Conservation (phyloP, 306 rosid genomes). For the Malus fusca region DNA sequence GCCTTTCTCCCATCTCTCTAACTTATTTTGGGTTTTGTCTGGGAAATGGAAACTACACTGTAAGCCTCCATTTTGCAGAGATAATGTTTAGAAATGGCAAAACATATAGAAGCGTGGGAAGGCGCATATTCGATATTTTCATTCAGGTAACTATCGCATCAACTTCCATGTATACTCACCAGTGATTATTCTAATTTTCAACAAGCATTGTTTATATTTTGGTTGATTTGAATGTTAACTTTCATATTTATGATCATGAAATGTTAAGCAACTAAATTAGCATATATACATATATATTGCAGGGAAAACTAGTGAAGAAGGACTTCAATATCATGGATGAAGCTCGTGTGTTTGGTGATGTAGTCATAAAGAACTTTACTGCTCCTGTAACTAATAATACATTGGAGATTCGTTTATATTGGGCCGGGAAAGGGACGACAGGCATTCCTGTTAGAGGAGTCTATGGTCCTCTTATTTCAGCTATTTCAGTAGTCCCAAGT, state of each 20-base stretch:
- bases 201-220: not conserved
- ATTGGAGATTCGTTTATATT: slow-evolving; percentile 34
- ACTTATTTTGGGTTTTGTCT: slow-evolving; percentile 39
- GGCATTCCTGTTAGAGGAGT: slow-evolving; percentile 24
- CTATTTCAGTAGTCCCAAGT: slow-evolving; percentile 31
- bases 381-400: slow-evolving; percentile 1
- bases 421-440: slow-evolving; percentile 46
- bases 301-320: slow-evolving; percentile 25
- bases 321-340: slow-evolving; percentile 30
- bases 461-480: slow-evolving; percentile 47
- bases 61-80: slow-evolving; percentile 40
- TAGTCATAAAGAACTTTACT: not conserved
- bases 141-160: slow-evolving; percentile 24
- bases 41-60: slow-evolving; percentile 31
- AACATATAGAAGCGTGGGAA: slow-evolving; percentile 36
- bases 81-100: slow-evolving; percentile 10
- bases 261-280: not conserved
- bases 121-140: slow-evolving; percentile 41
- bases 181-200: no score
- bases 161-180: no score
- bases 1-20: slow-evolving; percentile 53
- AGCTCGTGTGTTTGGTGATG: slow-evolving; percentile 28
- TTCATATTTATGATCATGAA: not conserved
- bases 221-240: no score
- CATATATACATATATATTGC: not conserved